phyloP scores from a whole-genome alignment of 345 rosid species.

The Cardiospermum halicacabum region DNA sequence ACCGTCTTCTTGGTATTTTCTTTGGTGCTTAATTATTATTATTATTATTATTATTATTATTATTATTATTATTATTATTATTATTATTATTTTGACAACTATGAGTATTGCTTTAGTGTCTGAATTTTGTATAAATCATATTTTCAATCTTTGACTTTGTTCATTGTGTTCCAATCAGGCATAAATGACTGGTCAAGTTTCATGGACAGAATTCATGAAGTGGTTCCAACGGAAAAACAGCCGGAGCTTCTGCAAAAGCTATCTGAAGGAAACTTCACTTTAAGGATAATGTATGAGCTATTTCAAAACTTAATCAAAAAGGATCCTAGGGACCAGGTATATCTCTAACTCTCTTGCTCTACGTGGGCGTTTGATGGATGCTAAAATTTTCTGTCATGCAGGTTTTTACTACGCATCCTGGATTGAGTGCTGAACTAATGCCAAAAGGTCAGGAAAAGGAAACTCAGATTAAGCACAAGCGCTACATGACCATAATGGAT shows the following conservation, averaged over 20 bases:
- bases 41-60: too few species aligned
- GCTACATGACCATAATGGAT: constrained; percentile 97
- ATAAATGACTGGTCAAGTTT: constrained; percentile 96
- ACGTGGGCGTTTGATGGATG: neutral
- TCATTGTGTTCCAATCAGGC: constrained; percentile 31
- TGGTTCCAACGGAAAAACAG: constrained; percentile 92
- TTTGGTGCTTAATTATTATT: neutral
- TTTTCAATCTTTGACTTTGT: neutral
- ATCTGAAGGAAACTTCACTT: constrained; percentile 79
- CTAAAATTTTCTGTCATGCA: constrained; percentile 19
- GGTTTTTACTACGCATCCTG: constrained; percentile 89
- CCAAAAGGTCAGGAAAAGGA: constrained; percentile 93
- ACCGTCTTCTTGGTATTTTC: constrained; percentile 73
- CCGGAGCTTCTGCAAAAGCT: constrained; percentile 95
- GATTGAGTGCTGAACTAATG: constrained; percentile 82
- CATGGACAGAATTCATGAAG: constrained; percentile 92
- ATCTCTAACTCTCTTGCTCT: constrained; percentile 9
- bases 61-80: too few species aligned
- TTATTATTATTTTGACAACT: too few species aligned
- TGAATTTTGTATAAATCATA: neutral
- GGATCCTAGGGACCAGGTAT: constrained; percentile 90
- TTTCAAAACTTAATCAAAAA: constrained; percentile 79
- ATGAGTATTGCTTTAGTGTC: neutral
- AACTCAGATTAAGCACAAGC: constrained; percentile 87
- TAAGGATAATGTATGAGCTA: constrained; percentile 89